Base-by-base conservation (phyloP, 345 rosid species). In the Hypericum perforatum region DNA sequence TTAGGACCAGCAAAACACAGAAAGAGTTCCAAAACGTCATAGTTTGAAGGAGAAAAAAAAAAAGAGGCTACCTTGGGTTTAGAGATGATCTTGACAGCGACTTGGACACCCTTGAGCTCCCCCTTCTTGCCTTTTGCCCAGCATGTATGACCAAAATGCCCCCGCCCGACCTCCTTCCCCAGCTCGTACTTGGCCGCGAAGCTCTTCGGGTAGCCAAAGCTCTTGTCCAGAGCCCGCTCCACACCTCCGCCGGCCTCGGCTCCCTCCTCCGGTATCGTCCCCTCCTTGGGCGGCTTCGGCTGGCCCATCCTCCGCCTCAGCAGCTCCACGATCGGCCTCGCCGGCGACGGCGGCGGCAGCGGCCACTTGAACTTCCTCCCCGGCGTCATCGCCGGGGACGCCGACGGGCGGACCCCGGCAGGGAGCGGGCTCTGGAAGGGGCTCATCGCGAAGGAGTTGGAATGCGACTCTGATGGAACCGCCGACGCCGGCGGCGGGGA, bases 81-180 rank as follows among this genome's bases (percentile, higher is more conserved):
- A 12, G 66, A 67, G 47, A 67, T 67, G 62, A 67, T 57, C 56
- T 67, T 67, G 45, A 61, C 66, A 16, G 71, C 71, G 11, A 67
- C 71, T 7, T 53, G 36, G 15, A 51, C 54, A 47, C 66, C 71
- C 54, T 41, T 67, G 41, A 61, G 63, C 39, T 56, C 63, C 2
- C 71, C 66, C 37, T 61, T 67, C 58, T 61, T 67, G 13, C 62
- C 62, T 29, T 49, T 67, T 1, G 62, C 66, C 66, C 57, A 56
- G 8, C 66, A 61, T 32, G 71, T 67, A 56, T 67, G 55, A 46
- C 71, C 71, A 55, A 67, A 67, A 42, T 67, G 71, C 42, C 71
- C 71, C 41, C 71, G 52, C 47, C 71, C 71, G 3, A 67, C 38
- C 55, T 67, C 66, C 54, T 57, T 61, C 16, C 71, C 71, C 7